A percentile compares a stretch with the other conserved stretches of the same genome.
These are phyloP conservation scores for Colletotrichum tropicale DNA, from an alignment of 2,329 filamentous ascomycete genomes.

Conservation along the genomic window DNA sequence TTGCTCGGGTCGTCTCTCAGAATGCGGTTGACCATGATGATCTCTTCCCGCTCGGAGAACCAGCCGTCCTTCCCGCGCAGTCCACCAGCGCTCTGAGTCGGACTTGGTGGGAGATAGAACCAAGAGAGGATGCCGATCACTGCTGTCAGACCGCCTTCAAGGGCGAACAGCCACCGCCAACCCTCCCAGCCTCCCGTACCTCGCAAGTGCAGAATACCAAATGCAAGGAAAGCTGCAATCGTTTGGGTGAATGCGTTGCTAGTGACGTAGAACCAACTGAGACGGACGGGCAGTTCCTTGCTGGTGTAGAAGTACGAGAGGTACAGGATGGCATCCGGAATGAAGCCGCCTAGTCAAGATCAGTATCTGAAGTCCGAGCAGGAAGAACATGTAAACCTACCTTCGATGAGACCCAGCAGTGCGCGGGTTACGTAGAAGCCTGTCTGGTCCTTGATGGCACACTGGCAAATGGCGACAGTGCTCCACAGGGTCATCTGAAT, in stretches of 20 bases:
- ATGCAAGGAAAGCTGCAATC: constrained; percentile 56
- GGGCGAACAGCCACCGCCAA: constrained; percentile 55
- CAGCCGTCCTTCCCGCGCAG: constrained; percentile 61
- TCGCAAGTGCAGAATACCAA: constrained; percentile 55
- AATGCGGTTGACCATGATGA: constrained; percentile 66
- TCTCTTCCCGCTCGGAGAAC: constrained; percentile 65
- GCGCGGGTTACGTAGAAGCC: constrained; percentile 35
- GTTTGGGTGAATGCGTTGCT: constrained; percentile 54
- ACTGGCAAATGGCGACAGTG: constrained; percentile 36
- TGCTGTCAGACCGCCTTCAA: constrained; percentile 49
- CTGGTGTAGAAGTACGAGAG: constrained; percentile 74
- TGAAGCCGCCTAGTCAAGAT: background rate
- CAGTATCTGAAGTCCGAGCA: background rate
- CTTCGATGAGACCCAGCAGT: constrained; percentile 54
- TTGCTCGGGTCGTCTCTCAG: constrained; percentile 28
- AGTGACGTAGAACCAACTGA: constrained; percentile 71
- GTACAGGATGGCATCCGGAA: constrained; percentile 36
- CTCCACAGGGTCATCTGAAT: constrained; percentile 46
- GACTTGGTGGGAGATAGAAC: constrained; percentile 58
- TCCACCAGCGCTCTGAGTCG: constrained; percentile 60
- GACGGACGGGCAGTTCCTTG: constrained; percentile 65
- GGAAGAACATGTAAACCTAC: constrained; percentile 56
- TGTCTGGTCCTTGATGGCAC: constrained; percentile 28
- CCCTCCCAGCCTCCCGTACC: constrained; percentile 55
- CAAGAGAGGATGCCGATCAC: constrained; percentile 41